A percentile compares a stretch with the other conserved stretches of the same genome.
phyloP scores from a whole-genome alignment of 345 rosid species.

The Murraya koenigii region DNA sequence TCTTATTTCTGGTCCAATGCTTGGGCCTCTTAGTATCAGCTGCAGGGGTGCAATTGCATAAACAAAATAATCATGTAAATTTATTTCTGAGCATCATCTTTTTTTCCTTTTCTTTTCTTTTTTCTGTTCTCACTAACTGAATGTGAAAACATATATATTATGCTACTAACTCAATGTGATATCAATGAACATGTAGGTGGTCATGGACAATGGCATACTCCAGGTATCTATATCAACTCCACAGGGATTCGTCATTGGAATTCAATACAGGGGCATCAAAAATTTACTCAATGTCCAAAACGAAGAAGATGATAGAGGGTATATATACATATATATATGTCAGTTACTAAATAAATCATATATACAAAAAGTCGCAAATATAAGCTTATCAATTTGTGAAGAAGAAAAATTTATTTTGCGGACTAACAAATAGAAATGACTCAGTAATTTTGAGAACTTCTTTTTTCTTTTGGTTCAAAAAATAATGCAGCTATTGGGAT shows the following conservation, averaged over 20 bases:
- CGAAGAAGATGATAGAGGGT: slow-evolving; percentile 54
- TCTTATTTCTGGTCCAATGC: slow-evolving; percentile 1
- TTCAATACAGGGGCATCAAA: slow-evolving; percentile 42
- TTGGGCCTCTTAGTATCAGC: slow-evolving; percentile 9
- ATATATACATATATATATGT: no score
- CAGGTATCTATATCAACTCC: slow-evolving; percentile 46
- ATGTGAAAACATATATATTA: no score
- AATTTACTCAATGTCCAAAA: slow-evolving; percentile 51
- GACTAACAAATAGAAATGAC: background rate
- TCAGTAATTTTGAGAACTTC: background rate
- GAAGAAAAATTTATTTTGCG: background rate
- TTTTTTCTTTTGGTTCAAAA: background rate
- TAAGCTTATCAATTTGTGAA: no score
- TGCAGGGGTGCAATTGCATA: slow-evolving; percentile 23
- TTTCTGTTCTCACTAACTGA: no score
- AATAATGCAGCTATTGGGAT: background rate
- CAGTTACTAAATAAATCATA: background rate
- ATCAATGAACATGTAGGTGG: slow-evolving; percentile 30
- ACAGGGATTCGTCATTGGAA: slow-evolving; percentile 43
- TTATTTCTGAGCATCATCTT: no score
- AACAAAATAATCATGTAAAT: slow-evolving; percentile 19
- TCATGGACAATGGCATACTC: slow-evolving; percentile 50
- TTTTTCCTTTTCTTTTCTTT: no score
- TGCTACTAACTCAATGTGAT: background rate
- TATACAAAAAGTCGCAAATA: no score